Base-by-base conservation (phyloP, 2,329 filamentous ascomycete species). In the Thelonectria olida region DNA sequence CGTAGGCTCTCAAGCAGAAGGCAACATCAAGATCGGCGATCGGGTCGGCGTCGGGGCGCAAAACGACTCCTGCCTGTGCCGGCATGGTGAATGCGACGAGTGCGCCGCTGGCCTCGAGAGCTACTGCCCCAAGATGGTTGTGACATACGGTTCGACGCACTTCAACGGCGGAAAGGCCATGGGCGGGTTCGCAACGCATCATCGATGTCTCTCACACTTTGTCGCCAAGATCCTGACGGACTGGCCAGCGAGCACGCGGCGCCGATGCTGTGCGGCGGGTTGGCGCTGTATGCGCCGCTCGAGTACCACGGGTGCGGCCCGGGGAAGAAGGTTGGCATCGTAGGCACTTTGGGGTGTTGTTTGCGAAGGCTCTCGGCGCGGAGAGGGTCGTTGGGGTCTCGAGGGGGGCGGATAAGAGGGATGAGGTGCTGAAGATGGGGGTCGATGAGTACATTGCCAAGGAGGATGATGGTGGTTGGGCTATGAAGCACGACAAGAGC, bases 31-130 rank as follows among this genome's bases (percentile, higher is more conserved):
- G 52, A 69, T 89, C 28, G 89, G 90, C 44, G 87, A 90, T 69
- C 81, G 88, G 28, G 87, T 90, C 23, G 85, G 86, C 39, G 82
- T 90, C 9, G 88, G 88, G 54, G 86, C 88, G 2, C 88, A 90
- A 70, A 81, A 80, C 31, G 79, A 80, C 56, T 81, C 84, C 7
- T 91, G 88, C 73, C 78, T 81, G 59, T 63, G 75, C 64, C 70
- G 76, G 17, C 74, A 73, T n/a, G 73, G 67, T 65, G 69, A 67
- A 5, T 84, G 82, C 67, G 63, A 72, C 5, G 76, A 81, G 39
- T 84, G 82, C 73, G 68, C 74, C 4, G 67, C 66, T 7, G 78
- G 80, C 48, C 67, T 74, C 55, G 77, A 81, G 64, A 75, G 80
- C 54, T 81, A 82, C 73, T 84, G 81, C 74, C 17, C 61, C 8